Evolutionary conservation across 768 basidiomycete species (phyloP), one percentile per base, ranked within the genome.

Genomic region (Chiua virens): DNA sequence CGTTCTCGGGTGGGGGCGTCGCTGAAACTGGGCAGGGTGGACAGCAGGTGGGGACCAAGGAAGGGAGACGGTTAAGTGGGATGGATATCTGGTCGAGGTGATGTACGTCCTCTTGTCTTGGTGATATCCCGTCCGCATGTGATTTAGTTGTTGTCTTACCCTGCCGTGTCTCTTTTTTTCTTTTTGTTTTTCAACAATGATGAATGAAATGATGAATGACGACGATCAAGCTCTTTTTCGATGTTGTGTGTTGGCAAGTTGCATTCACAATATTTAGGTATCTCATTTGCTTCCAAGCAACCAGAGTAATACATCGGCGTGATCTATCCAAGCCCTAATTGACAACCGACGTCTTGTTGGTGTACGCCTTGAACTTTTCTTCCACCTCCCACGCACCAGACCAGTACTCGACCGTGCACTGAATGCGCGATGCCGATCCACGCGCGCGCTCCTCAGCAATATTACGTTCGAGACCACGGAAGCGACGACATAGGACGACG

Each of bases 311-410:
- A n/a, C n/a, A n/a, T n/a, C n/a, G n/a, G n/a, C 9, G 28, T 30
- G 28, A 49, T 36, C 30, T 35, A 46, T 46, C 36, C 6, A 11
- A 27, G 38, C 42, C 21, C 18, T 52, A 56, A 30, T 57, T 52
- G 27, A 37, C 40, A 17, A 47, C 41, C 28, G 59, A 55, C 15
- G 51, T 40, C 36, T 8, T 2, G 13, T 47, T 34, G 2, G 50
- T 54, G 5, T 57, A 56, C 48, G 34, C 35, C 36, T 63, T 66
- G 61, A 92, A 89, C 39, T 81, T 78, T 69, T 96, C 92, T 68
- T 98, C 96, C 41, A 94, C 85, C 67, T 98, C 92, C 96, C 96
- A 98, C 39, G 94, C 95, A 34, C 92, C 93, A 8, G 81, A 81
- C 96, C 96, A 98, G 65, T 90, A 87, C 58, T 82, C 75, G 52